Conservation (phyloP, 495 filamentous ascomycete genomes). For the Aspergillus homomorphus region DNA sequence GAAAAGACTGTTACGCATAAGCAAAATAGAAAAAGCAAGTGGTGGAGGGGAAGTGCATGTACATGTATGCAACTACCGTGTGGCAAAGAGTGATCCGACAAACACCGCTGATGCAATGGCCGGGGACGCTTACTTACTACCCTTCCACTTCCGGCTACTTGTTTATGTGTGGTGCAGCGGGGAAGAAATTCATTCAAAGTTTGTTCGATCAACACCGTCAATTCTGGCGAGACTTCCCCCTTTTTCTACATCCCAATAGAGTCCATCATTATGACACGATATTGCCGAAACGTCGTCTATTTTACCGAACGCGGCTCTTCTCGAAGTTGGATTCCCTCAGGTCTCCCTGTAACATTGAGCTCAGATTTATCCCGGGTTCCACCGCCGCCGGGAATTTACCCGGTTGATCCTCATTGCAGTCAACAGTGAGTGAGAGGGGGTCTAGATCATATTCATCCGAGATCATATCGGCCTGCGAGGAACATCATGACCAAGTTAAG, state of each 20-base stretch:
- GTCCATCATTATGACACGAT: background rate
- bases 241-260: background rate
- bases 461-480: background rate
- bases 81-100: background rate
- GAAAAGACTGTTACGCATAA: background rate
- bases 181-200: background rate
- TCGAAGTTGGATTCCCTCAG: background rate
- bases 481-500: background rate
- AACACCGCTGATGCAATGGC: background rate
- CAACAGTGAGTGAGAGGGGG: background rate
- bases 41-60: background rate
- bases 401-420: constrained; percentile 24
- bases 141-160: background rate
- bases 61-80: background rate
- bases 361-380: background rate
- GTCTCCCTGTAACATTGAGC: background rate
- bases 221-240: background rate
- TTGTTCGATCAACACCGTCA: background rate
- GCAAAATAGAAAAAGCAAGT: background rate
- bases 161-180: background rate
- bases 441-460: constrained; percentile 10
- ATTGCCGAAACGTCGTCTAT: background rate
- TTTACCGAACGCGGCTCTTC: background rate
- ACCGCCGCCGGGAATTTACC: constrained; percentile 25
- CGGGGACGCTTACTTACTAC: too few species aligned